Evolutionary conservation across 805 yeast genomes (phyloP).

Genomic region (Saturnispora sekii): DNA sequence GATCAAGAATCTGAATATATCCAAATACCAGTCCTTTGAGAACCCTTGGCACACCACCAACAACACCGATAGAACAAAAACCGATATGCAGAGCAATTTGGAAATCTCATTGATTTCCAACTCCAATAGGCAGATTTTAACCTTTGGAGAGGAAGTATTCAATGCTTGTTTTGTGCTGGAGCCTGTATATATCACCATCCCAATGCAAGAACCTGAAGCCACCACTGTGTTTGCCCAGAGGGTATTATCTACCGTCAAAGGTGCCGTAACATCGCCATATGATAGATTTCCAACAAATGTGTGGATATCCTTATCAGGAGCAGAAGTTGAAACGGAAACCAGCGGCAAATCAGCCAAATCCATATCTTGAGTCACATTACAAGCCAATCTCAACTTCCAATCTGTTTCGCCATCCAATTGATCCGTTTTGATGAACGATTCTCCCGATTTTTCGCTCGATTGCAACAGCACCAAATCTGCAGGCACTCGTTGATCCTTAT

Average conservation of each 20-base stretch:
- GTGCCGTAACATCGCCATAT: conserved; percentile 46
- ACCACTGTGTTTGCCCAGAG: conserved; percentile 97
- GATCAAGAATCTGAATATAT: conserved; percentile 82
- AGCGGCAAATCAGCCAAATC: conserved; percentile 40
- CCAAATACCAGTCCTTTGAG: conserved; percentile 71
- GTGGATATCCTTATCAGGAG: conserved; percentile 81
- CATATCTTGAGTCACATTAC: conserved; percentile 57
- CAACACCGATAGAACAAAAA: conserved; percentile 63
- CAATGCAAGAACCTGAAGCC: conserved; percentile 88
- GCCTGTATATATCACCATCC: conserved; percentile 86
- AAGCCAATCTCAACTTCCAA: conserved; percentile 87
- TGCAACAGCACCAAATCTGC: conserved; percentile 86
- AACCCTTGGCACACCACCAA: conserved; percentile 79
- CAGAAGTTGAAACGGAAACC: conserved; percentile 55
- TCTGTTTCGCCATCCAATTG: conserved; percentile 99
- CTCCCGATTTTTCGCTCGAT: conserved; percentile 75
- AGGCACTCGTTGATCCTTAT: conserved; percentile 81
- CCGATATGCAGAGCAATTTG: conserved; percentile 80
- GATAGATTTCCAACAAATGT: conserved; percentile 67
- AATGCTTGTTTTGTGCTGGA: conserved; percentile 87
- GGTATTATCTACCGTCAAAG: conserved; percentile 81
- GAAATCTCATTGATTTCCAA: conserved; percentile 83
- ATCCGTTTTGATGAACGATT: conserved; percentile 90
- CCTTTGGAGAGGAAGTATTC: conserved; percentile 83
- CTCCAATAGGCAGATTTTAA: conserved; percentile 83